Evolutionary conservation across 192 early-diverging fungal genomes (phyloP), one percentile per base, ranked within the genome.

Genomic region (Glomus cerebriforme): DNA sequence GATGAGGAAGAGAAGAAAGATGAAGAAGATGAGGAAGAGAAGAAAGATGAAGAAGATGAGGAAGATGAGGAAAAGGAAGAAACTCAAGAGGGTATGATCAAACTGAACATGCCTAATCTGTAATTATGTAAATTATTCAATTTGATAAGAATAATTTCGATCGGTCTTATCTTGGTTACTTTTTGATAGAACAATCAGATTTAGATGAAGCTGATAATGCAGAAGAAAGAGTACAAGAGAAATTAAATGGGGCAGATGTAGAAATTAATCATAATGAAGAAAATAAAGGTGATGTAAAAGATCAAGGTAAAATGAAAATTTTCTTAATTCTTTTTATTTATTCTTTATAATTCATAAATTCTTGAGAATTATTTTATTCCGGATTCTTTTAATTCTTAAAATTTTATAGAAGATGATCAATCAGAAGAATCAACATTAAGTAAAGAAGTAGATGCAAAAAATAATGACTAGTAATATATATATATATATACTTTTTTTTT

Each of bases 1-100:
- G 62, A 63, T 1, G 26, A 62, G 19, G 62, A 45, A 19, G 75
- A 64, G 27, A n/a, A n/a, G n/a, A n/a, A n/a, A n/a, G n/a, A n/a
- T n/a, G n/a, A n/a, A n/a, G 75, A 59, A 10, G 19, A n/a, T 2
- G 26, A n/a, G 49, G 71, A 58, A 19, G 37, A 54, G 39, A 45
- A 73, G 26, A 45, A 73, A 32, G 3, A 10, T 58, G 12, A 59
- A 73, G 71, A 73, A 10, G 71, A 37, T 65, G n/a, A n/a, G 27
- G 75, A 59, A 10, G 19, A n/a, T 2, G 26, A n/a, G 49, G 71
- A 58, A 19, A 22, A 54, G 39, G 70, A 73, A 47, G 70, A 73
- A 32, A 13, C 15, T 58, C 24, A 59, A 73, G 71, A 73, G n/a
- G 71, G 69, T 65, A 65, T 54, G 49, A n/a, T 54, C 49, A 54